A percentile compares a stretch with the other conserved stretches of the same genome.
These are phyloP conservation scores for Trichoderma asperellum DNA, from an alignment of 2,329 filamentous ascomycete genomes.

Conservation along the genomic window DNA sequence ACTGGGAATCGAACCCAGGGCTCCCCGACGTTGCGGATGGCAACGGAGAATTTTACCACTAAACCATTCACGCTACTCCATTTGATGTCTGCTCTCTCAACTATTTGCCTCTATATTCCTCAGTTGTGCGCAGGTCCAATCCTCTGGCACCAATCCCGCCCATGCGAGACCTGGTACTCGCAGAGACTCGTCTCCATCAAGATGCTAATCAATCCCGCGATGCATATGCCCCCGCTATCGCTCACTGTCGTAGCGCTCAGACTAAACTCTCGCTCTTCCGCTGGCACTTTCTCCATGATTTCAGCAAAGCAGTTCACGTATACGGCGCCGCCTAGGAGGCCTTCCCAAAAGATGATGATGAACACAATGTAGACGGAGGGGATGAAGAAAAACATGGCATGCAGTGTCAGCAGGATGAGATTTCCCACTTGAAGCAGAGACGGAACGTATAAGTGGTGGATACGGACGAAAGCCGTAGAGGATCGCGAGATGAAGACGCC, in stretches of 20 bases:
- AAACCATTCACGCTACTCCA: constrained; percentile 34
- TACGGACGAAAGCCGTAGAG: constrained; percentile 82
- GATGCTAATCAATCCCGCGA: constrained; percentile 85
- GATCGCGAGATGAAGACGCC: constrained; percentile 95
- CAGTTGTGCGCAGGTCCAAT: constrained; percentile 46
- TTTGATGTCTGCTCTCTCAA: background rate
- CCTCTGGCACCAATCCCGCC: constrained; percentile 72
- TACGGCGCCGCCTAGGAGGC: constrained; percentile 83
- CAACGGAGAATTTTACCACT: constrained; percentile 44
- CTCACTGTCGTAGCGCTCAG: constrained; percentile 88
- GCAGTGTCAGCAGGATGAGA: constrained; percentile 70
- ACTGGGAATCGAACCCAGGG: constrained; percentile 43
- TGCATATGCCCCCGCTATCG: constrained; percentile 87
- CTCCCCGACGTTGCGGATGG: constrained; percentile 41
- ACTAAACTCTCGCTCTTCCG: constrained; percentile 85
- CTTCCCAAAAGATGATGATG: constrained; percentile 88
- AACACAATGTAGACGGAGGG: constrained; percentile 89
- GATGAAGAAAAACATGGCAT: constrained; percentile 80
- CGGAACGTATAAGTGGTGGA: constrained; percentile 80
- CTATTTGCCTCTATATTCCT: constrained; percentile 13
- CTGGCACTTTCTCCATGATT: constrained; percentile 80
- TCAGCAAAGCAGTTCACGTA: constrained; percentile 97
- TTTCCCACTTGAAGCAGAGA: constrained; percentile 83
- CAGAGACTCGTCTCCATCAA: constrained; percentile 80
- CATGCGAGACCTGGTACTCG: constrained; percentile 79